Base-by-base conservation (phyloP, 176 grass and related monocot genomes). In the Coix lacrymajobi region DNA sequence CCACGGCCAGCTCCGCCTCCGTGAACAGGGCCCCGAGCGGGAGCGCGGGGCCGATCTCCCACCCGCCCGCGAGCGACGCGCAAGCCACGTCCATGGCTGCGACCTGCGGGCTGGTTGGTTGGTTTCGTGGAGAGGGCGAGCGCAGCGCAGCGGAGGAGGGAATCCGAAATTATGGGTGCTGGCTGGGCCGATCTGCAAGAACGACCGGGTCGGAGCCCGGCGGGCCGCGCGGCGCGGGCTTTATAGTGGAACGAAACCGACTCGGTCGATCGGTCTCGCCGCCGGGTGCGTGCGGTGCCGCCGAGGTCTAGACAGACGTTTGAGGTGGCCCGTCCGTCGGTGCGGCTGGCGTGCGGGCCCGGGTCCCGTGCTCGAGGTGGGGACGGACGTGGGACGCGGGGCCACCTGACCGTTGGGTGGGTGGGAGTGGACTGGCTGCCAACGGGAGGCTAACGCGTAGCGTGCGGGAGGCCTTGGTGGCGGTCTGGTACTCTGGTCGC, bases 1-100 rank as follows among this genome's bases (percentile, higher is more conserved):
- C 89, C 34, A 85, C 89, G 33, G 73, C 91, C 38, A 97, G 74
- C 74, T 97, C 94, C 6, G 84, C 73, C 34, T 78, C 84, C 38
- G 94, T 90, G 79, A 94, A 94, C 66, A 85, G 43, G 20, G 37
- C 85, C 4, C 61, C 79, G 40, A 76, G 51, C 82, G 46, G n/a
- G 0, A 49, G 17, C n/a, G 15, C 3, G 5, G 39, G 39, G 0
- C 39, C 60, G 43, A 37, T 33, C 61, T 36, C 79, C 56, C 80
- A 51, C 12, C 65, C 43, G 14, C 30, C 3, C 26, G 28, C 62
- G 7, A 43, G 69, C 9, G 39, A 13, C 69, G 61, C 11, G 56
- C 33, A 65, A 0, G 76, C 33, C 82, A 81, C 57, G 82, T 62
- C 71, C 19, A 76, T 14, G 34, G 32, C 66, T 41, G 63, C 7